Base-by-base conservation (phyloP, 129 eudicot genomes). In the Flaveria brownii region DNA sequence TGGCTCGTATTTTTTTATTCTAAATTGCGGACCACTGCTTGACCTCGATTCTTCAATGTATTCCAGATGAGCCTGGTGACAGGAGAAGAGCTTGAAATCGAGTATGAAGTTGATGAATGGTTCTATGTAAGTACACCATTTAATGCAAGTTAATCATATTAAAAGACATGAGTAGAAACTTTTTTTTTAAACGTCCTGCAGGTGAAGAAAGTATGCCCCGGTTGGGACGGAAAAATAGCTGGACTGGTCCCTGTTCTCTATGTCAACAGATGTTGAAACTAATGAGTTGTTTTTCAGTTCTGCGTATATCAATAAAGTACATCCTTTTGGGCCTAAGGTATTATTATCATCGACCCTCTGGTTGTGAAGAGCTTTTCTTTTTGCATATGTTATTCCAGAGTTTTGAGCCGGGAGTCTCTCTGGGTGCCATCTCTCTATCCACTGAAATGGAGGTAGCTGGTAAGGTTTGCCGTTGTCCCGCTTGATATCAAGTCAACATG, bases 81-180 rank as follows among this genome's bases (percentile, higher is more conserved):
- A 30, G 97, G 97, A 22, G 97, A 92, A 74, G 97, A 87, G 50
- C 83, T 92, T 15, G 96, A 89, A 73, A 92, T 92, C 45, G 93
- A 92, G 50, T 79, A 92, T 26, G 97, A 92, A 84, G 91, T 92
- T 63, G 96, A 92, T 82, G 97, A 96, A 84, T 92, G 97, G 97
- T 92, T 81, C 73, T 84, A 83, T 82, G 97, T 89, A 86, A 91
- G 97, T 84, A 79, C 75, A 83, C 73, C 42, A 33, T 52, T 4
- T 46, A 16, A 70, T 47, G 54, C 16, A 16, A 9, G 22, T 47
- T 70, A 12, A 3, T 50, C 50, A n/a, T 11, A 23, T 30, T 9
- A 16, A 65, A 65, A 15, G 14, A 65, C 45, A 4, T 52, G 59
- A 20, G 2, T 22, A 12, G 14, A 28, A 70, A 51, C 63, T 26